phyloP scores from a whole-genome alignment of 2,329 filamentous ascomycete species.

The Arthroderma sp. region DNA sequence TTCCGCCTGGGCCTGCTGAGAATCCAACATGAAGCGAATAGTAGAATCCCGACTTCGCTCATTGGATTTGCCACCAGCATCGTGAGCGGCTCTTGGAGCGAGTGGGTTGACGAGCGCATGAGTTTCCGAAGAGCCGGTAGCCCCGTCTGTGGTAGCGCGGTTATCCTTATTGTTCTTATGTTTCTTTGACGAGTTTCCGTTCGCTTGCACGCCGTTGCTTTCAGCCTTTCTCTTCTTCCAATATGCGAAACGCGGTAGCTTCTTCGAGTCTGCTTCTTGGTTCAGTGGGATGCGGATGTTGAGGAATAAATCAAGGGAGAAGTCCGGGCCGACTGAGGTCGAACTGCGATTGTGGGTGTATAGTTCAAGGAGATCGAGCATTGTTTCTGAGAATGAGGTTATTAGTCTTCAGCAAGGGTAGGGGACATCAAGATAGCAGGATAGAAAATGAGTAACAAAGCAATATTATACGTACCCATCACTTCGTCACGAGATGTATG shows the following conservation, averaged over 20 bases:
- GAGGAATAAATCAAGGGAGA: constrained; percentile 67
- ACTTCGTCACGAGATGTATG: constrained; percentile 34
- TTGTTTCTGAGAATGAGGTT: constrained; percentile 52
- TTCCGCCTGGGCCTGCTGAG: constrained; percentile 60
- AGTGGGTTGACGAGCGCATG: constrained; percentile 20
- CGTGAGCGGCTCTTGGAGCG: constrained; percentile 34
- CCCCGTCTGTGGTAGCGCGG: constrained; percentile 10
- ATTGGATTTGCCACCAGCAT: constrained; percentile 29
- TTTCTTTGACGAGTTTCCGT: constrained; percentile 11
- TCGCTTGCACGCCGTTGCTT: constrained; percentile 10
- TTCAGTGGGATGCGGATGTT: constrained; percentile 78
- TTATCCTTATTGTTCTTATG: constrained; percentile 9
- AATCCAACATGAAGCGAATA: constrained; percentile 78
- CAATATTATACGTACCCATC: constrained; percentile 27
- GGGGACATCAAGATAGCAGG: constrained; percentile 20
- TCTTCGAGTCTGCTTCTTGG: constrained; percentile 55
- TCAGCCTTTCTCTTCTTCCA: constrained; percentile 25
- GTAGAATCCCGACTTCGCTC: constrained; percentile 53
- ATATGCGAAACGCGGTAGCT: constrained; percentile 50
- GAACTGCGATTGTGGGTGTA: constrained; percentile 71
- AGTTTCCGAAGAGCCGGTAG: constrained; percentile 17
- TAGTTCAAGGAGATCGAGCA: constrained; percentile 80
- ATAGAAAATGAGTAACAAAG: constrained; percentile 3
- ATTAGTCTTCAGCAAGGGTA: constrained; percentile 1
- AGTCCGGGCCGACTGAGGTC: constrained; percentile 60